Conservation (phyloP, 139 green algal genomes). For the Picochlorum sp. region DNA sequence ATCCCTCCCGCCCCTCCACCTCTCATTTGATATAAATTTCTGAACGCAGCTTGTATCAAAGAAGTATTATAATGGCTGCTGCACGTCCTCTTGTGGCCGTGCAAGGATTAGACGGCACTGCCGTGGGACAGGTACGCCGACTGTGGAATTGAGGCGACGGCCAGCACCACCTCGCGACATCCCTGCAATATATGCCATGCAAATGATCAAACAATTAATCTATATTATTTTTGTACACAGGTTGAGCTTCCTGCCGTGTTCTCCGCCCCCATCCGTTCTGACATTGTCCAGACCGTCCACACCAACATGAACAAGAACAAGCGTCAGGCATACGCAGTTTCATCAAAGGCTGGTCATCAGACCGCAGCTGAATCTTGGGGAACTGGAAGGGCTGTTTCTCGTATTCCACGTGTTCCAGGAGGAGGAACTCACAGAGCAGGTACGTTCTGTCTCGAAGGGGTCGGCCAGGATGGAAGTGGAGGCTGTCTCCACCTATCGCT, state of each 20-base stretch:
- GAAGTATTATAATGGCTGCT: conserved; percentile 45
- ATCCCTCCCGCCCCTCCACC: background rate
- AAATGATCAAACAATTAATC: conserved; percentile 3
- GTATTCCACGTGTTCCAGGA: conserved; percentile 98
- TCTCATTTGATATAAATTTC: background rate
- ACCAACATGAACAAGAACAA: conserved; percentile 95
- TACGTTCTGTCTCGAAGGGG: conserved; percentile 1
- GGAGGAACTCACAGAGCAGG: conserved; percentile 88
- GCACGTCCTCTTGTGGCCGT: conserved; percentile 81
- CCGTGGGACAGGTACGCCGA: conserved; percentile 8
- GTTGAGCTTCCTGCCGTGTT: conserved; percentile 84
- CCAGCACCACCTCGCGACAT: too few relatives aligned
- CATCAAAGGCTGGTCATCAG: conserved; percentile 86
- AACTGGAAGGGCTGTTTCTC: conserved; percentile 96
- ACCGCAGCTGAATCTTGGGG: conserved; percentile 98
- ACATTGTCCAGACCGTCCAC: conserved; percentile 85
- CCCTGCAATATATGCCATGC: background rate
- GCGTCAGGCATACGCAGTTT: conserved; percentile 94
- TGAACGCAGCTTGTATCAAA: background rate
- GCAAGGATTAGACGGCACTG: conserved; percentile 45
- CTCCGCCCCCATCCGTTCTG: conserved; percentile 77
- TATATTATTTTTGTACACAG: conserved; percentile 29
- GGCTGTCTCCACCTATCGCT: background rate
- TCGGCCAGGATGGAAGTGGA: background rate
- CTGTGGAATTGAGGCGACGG: background rate